Base-by-base conservation (phyloP, 2,329 filamentous ascomycete genomes). In the Fusarium redolens region DNA sequence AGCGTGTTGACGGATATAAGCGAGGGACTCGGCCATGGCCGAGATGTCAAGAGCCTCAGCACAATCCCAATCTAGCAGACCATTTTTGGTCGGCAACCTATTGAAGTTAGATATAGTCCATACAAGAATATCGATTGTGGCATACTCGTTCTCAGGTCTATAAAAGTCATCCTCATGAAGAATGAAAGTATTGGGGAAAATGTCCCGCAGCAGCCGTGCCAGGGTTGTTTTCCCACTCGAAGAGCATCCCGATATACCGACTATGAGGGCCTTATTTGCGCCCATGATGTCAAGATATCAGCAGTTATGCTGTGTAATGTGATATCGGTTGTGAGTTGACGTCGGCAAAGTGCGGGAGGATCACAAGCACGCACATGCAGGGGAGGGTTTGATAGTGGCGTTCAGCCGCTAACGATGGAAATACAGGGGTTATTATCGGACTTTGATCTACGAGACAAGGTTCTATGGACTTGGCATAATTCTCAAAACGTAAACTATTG, bases 141-240 rank as follows among this genome's bases (percentile, higher is more conserved):
- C 87, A 78, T 78, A 93, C 88, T 94, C 88, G 35, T 88, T 83
- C 79, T 98, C 96, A 2, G 93, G 86, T 73, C 90, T 91, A 84
- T 97, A 99, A 81, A 98, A 99, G 82, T 99, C 96, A 84, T 99
- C 96, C 81, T 97, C 91, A 81, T 99, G 96, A 28, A 99, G 87
- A 78, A 98, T 93, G 78, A 95, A 96, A 20, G 91, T 87, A 74
- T 87, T 86, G 13, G 91, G 91, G 78, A 98, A 95, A 73, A 97
- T 91, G 79, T 93, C 91, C 65, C 94, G 91, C 22, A 99, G 86
- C 17, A 98, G 87, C 5, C 96, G 90, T 25, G 95, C 93, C 18
- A 99, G 89, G 5, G 96, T 98, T 5, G 96, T 98, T 85, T 99
- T 99, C 68, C 96, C 96, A 77, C 93, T 96, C 7, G 93, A 97